A percentile compares a stretch with the other conserved stretches of the same genome.
phyloP scores from a whole-genome alignment of 495 filamentous ascomycete species.

The Aspergillus homomorphus region DNA sequence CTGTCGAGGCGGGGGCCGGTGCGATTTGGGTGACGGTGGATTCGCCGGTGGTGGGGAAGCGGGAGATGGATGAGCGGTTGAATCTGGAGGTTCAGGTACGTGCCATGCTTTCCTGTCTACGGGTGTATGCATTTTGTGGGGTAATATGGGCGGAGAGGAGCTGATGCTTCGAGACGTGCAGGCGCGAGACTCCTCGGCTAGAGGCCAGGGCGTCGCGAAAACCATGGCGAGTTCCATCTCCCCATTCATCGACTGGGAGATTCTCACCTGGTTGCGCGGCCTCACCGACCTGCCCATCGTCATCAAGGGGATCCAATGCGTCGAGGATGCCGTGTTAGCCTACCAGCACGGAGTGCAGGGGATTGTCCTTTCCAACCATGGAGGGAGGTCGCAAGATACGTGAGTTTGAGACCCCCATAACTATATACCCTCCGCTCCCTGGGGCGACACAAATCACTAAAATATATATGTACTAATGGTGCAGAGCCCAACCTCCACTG shows the following conservation, averaged over 20 bases:
- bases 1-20: slow-evolving; percentile 72
- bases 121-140: neutral
- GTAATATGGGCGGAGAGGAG: neutral
- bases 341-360: slow-evolving; percentile 72
- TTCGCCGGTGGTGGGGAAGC: slow-evolving; percentile 59
- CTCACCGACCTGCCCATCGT: slow-evolving; percentile 83
- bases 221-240: slow-evolving; percentile 78
- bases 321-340: slow-evolving; percentile 76
- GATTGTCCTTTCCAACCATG: slow-evolving; percentile 63
- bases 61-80: slow-evolving; percentile 57
- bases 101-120: neutral
- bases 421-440: too few relatives aligned
- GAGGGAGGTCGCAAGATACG: slow-evolving; percentile 47
- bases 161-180: neutral
- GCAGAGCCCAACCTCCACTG: slow-evolving; percentile 72
- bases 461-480: too few relatives aligned
- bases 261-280: slow-evolving; percentile 74
- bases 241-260: slow-evolving; percentile 72
- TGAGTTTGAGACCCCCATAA: slow-evolving; percentile 24
- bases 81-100: slow-evolving; percentile 49
- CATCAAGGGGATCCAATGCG: slow-evolving; percentile 85
- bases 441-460: too few relatives aligned
- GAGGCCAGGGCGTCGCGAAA: slow-evolving; percentile 69
- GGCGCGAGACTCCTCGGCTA: neutral
- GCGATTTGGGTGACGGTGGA: slow-evolving; percentile 70